Percentiles rank a stretch among this genome's conserved stretches.
phyloP scores from a whole-genome alignment of 78 protist genomes.

The Dictyostelium firmibasis region DNA sequence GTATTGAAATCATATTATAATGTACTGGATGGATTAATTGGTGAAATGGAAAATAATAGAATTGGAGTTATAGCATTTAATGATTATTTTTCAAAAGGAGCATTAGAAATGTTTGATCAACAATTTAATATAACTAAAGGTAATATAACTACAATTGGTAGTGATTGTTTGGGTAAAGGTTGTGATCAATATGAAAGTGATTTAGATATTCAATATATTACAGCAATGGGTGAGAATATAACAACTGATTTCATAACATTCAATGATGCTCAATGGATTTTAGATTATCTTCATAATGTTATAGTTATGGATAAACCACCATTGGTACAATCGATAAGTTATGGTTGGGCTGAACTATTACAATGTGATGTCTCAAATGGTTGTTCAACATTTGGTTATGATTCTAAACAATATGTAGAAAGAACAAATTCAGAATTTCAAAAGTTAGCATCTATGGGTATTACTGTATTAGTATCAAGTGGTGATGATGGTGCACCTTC shows the following conservation, averaged over 20 bases:
- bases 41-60: neutral
- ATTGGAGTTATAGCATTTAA: slow-evolving; percentile 53
- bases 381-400: slow-evolving; percentile 33
- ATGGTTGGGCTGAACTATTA: slow-evolving; percentile 74
- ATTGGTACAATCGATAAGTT: slow-evolving; percentile 50
- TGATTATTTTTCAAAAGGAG: slow-evolving; percentile 70
- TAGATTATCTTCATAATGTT: slow-evolving; percentile 20
- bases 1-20: slow-evolving; percentile 44
- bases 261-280: slow-evolving; percentile 61
- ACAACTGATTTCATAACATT: slow-evolving; percentile 40
- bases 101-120: slow-evolving; percentile 22
- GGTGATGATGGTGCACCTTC: slow-evolving; percentile 89
- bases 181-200: slow-evolving; percentile 75
- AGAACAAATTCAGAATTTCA: slow-evolving; percentile 72
- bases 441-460: slow-evolving; percentile 79
- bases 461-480: slow-evolving; percentile 58
- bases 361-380: slow-evolving; percentile 57
- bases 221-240: slow-evolving; percentile 56
- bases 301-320: neutral
- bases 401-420: slow-evolving; percentile 24
- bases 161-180: slow-evolving; percentile 21
- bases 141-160: slow-evolving; percentile 26
- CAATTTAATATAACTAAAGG: neutral
- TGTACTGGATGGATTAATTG: slow-evolving; percentile 29
- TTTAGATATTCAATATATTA: slow-evolving; percentile 66